Conservation (phyloP, 108 stramenopile genomes). For the Cyclotella baltica region DNA sequence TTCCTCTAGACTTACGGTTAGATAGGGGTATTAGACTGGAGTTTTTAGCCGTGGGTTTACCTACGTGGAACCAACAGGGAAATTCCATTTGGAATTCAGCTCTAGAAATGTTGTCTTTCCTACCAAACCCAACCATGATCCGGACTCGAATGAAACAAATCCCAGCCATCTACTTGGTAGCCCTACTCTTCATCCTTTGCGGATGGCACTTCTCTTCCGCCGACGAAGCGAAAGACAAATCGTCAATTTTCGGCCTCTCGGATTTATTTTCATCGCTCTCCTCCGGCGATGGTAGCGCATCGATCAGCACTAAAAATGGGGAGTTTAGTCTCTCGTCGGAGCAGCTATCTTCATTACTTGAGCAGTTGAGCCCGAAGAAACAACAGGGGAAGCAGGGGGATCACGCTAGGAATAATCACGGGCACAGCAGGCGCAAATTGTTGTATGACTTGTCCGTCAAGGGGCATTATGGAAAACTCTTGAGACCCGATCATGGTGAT, state of each 20-base stretch:
- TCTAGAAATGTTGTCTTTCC: not conserved
- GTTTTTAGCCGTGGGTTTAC: no score
- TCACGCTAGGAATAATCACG: not conserved
- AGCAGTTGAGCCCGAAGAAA: not conserved
- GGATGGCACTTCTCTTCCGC: conserved; percentile 7
- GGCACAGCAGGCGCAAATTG: conserved; percentile 35
- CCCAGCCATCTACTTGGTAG: conserved; percentile 15
- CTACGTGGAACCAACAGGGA: no score
- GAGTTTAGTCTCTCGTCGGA: not conserved
- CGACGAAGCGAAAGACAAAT: conserved; percentile 22
- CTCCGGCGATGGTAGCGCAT: not conserved
- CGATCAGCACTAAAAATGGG: not conserved
- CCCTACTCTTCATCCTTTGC: conserved; percentile 14
- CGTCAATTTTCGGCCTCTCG: not conserved
- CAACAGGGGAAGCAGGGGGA: not conserved
- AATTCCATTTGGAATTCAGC: no score
- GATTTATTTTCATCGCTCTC: conserved; percentile 20
- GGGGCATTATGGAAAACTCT: conserved; percentile 38
- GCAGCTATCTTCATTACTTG: not conserved
- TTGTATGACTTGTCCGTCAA: conserved; percentile 46
- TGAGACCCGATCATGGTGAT: not conserved
- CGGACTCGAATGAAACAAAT: conserved; percentile 6
- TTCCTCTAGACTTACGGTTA: no score
- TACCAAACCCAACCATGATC: conserved; percentile 4
- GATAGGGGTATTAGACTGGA: no score